Evolutionary conservation across 805 yeast species (phyloP).

Genomic region (Hyphopichia homilentoma): DNA sequence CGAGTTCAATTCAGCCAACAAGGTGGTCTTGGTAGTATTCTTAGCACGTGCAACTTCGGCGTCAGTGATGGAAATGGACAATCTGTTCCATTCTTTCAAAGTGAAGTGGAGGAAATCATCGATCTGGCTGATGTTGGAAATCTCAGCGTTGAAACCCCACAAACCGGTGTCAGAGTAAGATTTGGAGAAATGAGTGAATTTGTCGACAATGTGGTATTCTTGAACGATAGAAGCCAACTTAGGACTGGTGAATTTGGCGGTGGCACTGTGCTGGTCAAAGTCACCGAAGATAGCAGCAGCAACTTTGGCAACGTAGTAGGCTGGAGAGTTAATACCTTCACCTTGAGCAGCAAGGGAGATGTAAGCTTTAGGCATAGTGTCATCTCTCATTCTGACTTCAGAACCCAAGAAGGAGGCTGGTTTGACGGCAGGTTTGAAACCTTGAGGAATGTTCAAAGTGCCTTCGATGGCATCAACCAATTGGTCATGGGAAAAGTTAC

Average conservation of each 20-base stretch:
- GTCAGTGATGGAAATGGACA: constrained; percentile 68
- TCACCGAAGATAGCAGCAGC: constrained; percentile 58
- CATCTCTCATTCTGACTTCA: constrained; percentile 85
- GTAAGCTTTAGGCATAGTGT: constrained; percentile 78
- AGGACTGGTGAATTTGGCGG: constrained; percentile 54
- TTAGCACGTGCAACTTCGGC: constrained; percentile 79
- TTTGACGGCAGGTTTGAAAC: constrained; percentile 44
- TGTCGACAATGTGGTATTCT: constrained; percentile 71
- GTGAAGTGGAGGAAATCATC: constrained; percentile 82
- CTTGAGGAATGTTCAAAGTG: constrained; percentile 46
- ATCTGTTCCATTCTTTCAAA: constrained; percentile 84
- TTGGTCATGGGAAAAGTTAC: constrained; percentile 67
- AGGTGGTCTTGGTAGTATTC: constrained; percentile 61
- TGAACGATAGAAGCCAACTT: constrained; percentile 66
- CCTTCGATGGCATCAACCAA: constrained; percentile 64
- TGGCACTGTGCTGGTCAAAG: constrained; percentile 52
- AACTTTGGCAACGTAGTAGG: constrained; percentile 68
- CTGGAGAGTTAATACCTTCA: constrained; percentile 60
- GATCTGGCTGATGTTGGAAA: constrained; percentile 53
- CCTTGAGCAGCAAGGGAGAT: constrained; percentile 72
- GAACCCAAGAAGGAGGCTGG: constrained; percentile 76
- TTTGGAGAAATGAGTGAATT: constrained; percentile 65
- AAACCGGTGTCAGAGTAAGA: constrained; percentile 77
- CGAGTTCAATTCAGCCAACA: constrained; percentile 48
- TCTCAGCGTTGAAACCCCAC: constrained; percentile 76